Evolutionary conservation across 1,139 yeast species (phyloP), one percentile per base, ranked within the genome.

Genomic region (Candida sojae): DNA sequence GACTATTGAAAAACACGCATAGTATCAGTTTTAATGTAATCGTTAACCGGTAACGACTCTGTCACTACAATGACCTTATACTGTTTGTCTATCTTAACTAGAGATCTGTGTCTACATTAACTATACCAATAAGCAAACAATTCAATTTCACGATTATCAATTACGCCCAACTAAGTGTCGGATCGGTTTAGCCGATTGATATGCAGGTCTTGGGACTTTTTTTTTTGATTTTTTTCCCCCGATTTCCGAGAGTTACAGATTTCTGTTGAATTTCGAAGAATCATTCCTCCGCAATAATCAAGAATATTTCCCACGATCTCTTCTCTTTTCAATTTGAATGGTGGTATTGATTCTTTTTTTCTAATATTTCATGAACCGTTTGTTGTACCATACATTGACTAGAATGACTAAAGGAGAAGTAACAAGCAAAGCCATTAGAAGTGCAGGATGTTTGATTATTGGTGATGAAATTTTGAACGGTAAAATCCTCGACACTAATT

Each of bases 391-490:
- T 26, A 45, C 53, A 28, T 28, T 49, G 31, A n/a, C 51, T 9
- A 41, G 39, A 32, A 49, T 47, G 51, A 40, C 51, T 13, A 37
- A 25, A 11, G 23, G 35, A 4, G 17, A 42, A 17, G 3, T 12
- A 9, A 31, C 26, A 28, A 13, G 44, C 5, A 44, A 39, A 21
- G 44, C 51, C 2, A 52, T 55, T 31, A 51, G 46, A 43, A 54
- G 59, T 5, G 79, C 78, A 1, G 79, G 77, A 9, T 71, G 77
- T 56, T 71, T 83, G 49, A 85, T 88, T 43, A 89, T 90, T 47
- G 96, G 96, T 5, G 96, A 89, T 64, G 97, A 89, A 65, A 87
- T 90, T 1, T 77, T 89, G 49, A 89, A 88, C 59, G 95, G 96
- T n/a, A 90, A 89, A 68, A 88, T 90, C 53, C 70, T 76, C 11